A percentile compares a stretch with the other conserved stretches of the same genome.
phyloP scores from a whole-genome alignment of 306 rosid species.

The Spatholobus suberectus region DNA sequence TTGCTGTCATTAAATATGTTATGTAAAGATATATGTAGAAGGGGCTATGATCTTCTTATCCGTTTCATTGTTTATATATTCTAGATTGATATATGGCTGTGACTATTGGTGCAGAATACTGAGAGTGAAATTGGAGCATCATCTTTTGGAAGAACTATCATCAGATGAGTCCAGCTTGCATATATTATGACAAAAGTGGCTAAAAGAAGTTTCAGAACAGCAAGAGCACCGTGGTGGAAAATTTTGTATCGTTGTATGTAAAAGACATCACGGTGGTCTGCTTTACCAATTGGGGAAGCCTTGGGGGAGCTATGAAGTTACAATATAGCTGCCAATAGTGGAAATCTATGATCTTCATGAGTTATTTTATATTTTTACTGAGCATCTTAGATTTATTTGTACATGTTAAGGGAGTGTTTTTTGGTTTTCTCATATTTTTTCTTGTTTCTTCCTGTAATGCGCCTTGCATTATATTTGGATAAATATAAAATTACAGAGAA shows the following conservation, averaged over 20 bases:
- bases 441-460: constrained; percentile 7
- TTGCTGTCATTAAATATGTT: not conserved
- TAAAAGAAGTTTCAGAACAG: constrained; percentile 1
- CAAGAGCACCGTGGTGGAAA: not conserved
- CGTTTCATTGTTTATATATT: constrained; percentile 10
- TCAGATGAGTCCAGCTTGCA: constrained; percentile 57
- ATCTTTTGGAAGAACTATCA: constrained; percentile 75
- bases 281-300: constrained; percentile 14
- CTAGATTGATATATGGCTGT: constrained; percentile 7
- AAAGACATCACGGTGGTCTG: constrained; percentile 25
- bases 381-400: constrained; percentile 27
- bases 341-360: not conserved
- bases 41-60: not conserved
- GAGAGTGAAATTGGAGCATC: constrained; percentile 93
- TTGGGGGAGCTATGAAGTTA: constrained; percentile 30
- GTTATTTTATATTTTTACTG: not conserved
- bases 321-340: not conserved
- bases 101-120: constrained; percentile 62
- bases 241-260: constrained; percentile 35
- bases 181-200: not conserved
- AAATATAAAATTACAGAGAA: not conserved
- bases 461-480: constrained; percentile 33
- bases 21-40: not conserved
- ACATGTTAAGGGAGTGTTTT: constrained; percentile 11
- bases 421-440: not conserved